Evolutionary conservation across 257 asterid genomes (phyloP).

Genomic region (Penstemon davidsonii): DNA sequence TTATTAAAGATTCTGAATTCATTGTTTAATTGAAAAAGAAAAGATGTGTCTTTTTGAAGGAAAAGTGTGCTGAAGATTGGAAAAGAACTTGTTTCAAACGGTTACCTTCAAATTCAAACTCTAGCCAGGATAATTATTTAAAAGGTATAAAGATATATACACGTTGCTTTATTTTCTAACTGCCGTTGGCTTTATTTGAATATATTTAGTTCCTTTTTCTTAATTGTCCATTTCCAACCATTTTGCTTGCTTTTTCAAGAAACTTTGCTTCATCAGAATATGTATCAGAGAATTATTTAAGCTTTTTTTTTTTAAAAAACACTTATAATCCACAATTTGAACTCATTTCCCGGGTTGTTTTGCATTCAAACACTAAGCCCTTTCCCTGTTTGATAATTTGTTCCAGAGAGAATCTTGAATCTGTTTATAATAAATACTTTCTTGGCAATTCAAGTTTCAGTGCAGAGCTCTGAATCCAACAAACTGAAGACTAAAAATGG

Average conservation of each 20-base stretch:
- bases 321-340: slow-evolving; percentile 13
- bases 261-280: slow-evolving; percentile 31
- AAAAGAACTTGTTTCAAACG: slow-evolving; percentile 50
- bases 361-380: slow-evolving; percentile 32
- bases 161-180: slow-evolving; percentile 52
- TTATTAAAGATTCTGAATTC: slow-evolving; percentile 30
- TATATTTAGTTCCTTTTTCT: neutral
- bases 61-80: slow-evolving; percentile 22
- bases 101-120: slow-evolving; percentile 60
- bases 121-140: slow-evolving; percentile 27
- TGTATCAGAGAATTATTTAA: slow-evolving; percentile 38
- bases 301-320: slow-evolving; percentile 29
- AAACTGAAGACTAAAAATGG: slow-evolving; percentile 35
- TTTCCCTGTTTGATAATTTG: slow-evolving; percentile 16
- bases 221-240: neutral
- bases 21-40: neutral
- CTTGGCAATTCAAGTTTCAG: slow-evolving; percentile 12
- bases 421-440: slow-evolving; percentile 27
- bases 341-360: slow-evolving; percentile 42
- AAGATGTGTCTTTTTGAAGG: slow-evolving; percentile 26
- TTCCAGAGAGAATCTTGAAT: slow-evolving; percentile 29
- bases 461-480: neutral
- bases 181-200: slow-evolving; percentile 34
- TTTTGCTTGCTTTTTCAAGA: slow-evolving; percentile 18
- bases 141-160: slow-evolving; percentile 46